Conservation (phyloP, 2,329 filamentous ascomycete species). For the Dothideomycetes sp. region DNA sequence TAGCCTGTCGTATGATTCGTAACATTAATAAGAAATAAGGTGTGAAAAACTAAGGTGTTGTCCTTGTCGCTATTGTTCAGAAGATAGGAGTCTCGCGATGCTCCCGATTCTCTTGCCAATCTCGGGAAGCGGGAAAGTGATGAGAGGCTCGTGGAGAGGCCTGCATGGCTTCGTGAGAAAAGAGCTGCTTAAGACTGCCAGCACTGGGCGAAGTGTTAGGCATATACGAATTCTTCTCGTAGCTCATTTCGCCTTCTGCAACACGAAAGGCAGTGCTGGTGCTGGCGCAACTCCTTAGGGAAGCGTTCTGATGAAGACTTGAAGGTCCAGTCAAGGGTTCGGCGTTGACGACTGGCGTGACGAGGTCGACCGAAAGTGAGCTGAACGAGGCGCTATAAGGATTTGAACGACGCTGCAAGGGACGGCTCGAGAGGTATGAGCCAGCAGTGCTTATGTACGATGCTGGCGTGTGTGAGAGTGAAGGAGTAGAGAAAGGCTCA, state of each 20-base stretch:
- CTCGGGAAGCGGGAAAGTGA: not conserved
- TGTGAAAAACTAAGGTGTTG: not conserved
- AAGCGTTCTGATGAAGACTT: slow-evolving; percentile 20
- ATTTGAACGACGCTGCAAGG: slow-evolving; percentile 31
- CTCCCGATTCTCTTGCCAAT: not conserved
- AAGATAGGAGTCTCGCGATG: not conserved
- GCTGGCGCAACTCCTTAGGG: slow-evolving; percentile 25
- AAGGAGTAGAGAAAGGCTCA: slow-evolving; percentile 21
- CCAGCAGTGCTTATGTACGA: slow-evolving; percentile 34
- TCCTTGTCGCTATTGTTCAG: not conserved
- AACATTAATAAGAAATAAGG: no score
- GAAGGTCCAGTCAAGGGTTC: slow-evolving; percentile 22
- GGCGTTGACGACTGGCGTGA: slow-evolving; percentile 29
- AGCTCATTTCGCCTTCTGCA: slow-evolving; percentile 22
- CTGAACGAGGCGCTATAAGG: slow-evolving; percentile 31
- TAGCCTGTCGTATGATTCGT: no score
- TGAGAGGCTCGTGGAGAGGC: slow-evolving; percentile 16
- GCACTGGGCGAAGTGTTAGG: slow-evolving; percentile 13
- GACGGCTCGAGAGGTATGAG: slow-evolving; percentile 35
- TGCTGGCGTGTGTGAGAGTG: slow-evolving; percentile 38
- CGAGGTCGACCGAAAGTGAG: slow-evolving; percentile 35
- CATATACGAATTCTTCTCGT: slow-evolving; percentile 18
- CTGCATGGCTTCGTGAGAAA: slow-evolving; percentile 27
- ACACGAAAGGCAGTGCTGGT: slow-evolving; percentile 24
- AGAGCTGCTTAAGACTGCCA: slow-evolving; percentile 26